Percentiles rank a stretch among this genome's conserved stretches.
These are phyloP conservation scores for Apiospora saccharicola DNA, from an alignment of 2,329 filamentous ascomycete species.

Conservation along the genomic window DNA sequence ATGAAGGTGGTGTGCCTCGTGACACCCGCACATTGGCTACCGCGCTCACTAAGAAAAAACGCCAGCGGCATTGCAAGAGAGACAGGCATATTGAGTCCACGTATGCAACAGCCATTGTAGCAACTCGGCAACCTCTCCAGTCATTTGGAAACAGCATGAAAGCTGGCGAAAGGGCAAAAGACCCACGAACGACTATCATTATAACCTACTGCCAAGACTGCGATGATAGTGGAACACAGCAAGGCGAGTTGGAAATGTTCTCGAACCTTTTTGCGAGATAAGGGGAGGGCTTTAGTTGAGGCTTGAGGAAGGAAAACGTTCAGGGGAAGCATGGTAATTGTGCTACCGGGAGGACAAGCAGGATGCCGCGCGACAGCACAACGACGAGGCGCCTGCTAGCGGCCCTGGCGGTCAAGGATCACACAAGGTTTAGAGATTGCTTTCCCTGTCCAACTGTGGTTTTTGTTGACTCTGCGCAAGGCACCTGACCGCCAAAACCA, in stretches of 20 bases:
- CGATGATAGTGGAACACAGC: neutral
- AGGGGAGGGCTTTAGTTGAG: neutral
- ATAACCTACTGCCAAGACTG: neutral
- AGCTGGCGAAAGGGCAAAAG: neutral
- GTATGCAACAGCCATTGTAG: neutral
- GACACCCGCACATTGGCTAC: conserved; percentile 13
- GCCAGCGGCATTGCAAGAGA: neutral
- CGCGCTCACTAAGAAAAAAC: neutral
- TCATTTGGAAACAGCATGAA: neutral
- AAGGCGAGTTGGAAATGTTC: neutral
- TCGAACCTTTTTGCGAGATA: neutral
- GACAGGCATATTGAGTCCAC: neutral
- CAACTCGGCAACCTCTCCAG: conserved; percentile 8
- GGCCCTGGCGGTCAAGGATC: conserved; percentile 5
- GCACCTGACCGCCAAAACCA: conserved; percentile 17
- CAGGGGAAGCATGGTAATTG: conserved; percentile 8
- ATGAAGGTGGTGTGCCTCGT: conserved; percentile 12
- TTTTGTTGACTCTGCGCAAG: neutral
- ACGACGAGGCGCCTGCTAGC: neutral
- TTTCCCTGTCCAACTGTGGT: conserved; percentile 7
- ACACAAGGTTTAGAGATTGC: conserved; percentile 8
- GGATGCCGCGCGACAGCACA: neutral
- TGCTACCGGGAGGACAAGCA: neutral
- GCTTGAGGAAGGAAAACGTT: neutral
- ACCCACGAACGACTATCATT: neutral